phyloP scores from a whole-genome alignment of 495 filamentous ascomycete species.

The Lophiotrema nucula region DNA sequence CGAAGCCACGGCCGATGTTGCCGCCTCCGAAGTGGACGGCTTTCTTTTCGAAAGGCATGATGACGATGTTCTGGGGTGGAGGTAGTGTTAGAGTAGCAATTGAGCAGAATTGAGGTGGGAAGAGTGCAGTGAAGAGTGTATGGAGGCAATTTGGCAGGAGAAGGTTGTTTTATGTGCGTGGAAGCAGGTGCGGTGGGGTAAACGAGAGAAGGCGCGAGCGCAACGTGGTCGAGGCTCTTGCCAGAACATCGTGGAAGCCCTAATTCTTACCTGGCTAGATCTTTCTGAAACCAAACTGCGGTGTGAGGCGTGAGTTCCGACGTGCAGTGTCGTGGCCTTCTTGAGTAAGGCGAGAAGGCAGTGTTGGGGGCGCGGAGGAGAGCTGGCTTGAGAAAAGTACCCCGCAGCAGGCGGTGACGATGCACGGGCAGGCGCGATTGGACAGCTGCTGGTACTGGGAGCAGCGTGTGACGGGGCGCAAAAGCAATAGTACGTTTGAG shows the following conservation, averaged over 20 bases:
- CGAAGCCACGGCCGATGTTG: slow-evolving; percentile 69
- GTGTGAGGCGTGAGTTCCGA: slow-evolving; percentile 9
- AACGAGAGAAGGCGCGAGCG: neutral
- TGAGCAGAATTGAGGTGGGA: neutral
- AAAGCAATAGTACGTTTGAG: slow-evolving; percentile 13
- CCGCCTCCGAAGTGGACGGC: slow-evolving; percentile 92
- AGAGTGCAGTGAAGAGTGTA: neutral
- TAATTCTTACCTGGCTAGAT: slow-evolving; percentile 15
- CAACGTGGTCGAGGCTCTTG: neutral
- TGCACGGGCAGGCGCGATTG: slow-evolving; percentile 1
- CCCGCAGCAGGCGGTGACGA: slow-evolving; percentile 23
- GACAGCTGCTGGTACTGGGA: neutral
- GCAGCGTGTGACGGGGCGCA: slow-evolving; percentile 6
- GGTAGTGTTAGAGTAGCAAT: neutral
- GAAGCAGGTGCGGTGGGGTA: slow-evolving; percentile 18
- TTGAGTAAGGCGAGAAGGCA: neutral
- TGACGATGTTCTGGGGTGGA: no score
- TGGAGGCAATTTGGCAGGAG: neutral
- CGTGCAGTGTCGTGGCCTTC: neutral
- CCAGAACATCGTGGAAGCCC: neutral
- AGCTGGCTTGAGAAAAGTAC: slow-evolving; percentile 11
- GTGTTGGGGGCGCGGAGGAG: slow-evolving; percentile 6
- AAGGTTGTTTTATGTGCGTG: slow-evolving; percentile 2
- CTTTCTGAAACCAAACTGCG: neutral
- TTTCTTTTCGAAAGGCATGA: slow-evolving; percentile 56